A percentile compares a stretch with the other conserved stretches of the same genome.
Evolutionary conservation across 2,329 filamentous ascomycete genomes (phyloP).

Genomic region (Apiospora koreana): DNA sequence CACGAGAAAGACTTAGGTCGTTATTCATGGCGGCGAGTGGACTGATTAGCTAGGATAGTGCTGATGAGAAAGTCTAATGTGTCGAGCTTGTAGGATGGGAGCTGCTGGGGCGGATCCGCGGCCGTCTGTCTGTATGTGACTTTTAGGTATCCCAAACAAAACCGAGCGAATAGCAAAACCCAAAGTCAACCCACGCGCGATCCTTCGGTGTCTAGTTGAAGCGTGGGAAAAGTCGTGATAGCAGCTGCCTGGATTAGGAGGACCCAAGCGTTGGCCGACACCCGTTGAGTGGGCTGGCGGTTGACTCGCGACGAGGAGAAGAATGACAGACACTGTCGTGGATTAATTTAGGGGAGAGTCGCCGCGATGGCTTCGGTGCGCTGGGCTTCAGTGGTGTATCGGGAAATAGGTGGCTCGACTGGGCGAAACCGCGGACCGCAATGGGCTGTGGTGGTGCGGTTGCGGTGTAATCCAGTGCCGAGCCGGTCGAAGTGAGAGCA

Average conservation of each 20-base stretch:
- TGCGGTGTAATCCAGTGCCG: conserved; percentile 9
- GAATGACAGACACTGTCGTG: not conserved
- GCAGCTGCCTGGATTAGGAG: not conserved
- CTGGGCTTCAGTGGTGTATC: not conserved
- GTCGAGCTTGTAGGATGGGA: conserved; percentile 8
- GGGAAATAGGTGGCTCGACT: conserved; percentile 4
- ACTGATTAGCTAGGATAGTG: conserved; percentile 12
- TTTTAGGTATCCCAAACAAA: not conserved
- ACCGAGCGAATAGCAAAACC: not conserved
- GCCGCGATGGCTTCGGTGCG: not conserved
- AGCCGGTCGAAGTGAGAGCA: conserved; percentile 6
- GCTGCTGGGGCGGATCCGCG: not conserved
- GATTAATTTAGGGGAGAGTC: not conserved
- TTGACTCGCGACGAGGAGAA: not conserved
- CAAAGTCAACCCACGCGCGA: conserved; percentile 1
- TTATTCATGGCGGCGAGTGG: conserved; percentile 68
- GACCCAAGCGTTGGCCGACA: not conserved
- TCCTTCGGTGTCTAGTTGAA: not conserved
- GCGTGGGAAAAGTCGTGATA: not conserved
- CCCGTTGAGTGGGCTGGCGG: not conserved
- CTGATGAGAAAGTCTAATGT: conserved; percentile 14
- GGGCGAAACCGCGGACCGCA: conserved; percentile 8
- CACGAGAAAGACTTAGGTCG: conserved; percentile 88
- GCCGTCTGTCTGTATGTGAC: not conserved
- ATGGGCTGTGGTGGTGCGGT: conserved; percentile 2